Evolutionary conservation across 208 protist species (phyloP).

Genomic region (Leishmania turanica): DNA sequence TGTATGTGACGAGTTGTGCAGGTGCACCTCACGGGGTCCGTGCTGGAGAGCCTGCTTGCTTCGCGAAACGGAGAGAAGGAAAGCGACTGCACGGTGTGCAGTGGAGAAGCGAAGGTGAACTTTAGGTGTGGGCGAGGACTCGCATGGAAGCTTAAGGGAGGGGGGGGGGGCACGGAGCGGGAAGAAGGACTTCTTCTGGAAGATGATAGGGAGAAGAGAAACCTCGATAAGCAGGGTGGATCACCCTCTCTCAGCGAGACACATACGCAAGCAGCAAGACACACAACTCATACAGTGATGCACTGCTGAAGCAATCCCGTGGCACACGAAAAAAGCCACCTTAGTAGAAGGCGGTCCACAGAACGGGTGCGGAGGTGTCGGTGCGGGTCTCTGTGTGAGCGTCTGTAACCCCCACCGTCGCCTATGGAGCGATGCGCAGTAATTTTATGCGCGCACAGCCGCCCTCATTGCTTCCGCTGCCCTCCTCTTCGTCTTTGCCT

Average conservation of each 20-base stretch:
- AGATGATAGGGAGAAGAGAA: no score
- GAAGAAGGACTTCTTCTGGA: background rate
- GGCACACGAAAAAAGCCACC: no score
- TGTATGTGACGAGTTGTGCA: conserved; percentile 1
- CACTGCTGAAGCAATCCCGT: background rate
- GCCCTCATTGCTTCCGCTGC: no score
- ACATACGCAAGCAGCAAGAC: background rate
- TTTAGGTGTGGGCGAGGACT: background rate
- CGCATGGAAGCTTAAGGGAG: background rate
- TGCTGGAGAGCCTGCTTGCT: background rate
- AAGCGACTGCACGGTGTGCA: background rate
- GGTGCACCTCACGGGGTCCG: background rate
- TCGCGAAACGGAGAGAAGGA: background rate
- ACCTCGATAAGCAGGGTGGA: background rate
- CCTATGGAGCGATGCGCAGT: background rate
- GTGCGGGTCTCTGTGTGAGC: background rate
- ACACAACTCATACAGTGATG: background rate
- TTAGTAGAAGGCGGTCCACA: background rate
- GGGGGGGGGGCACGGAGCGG: background rate
- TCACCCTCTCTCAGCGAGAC: background rate
- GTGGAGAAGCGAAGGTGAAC: background rate
- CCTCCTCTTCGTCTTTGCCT: background rate
- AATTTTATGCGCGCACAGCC: background rate
- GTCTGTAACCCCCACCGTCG: background rate
- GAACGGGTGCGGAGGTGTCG: background rate